Evolutionary conservation across 345 rosid genomes (phyloP), one percentile per base, ranked within the genome.

Genomic region (Microcos paniculata): DNA sequence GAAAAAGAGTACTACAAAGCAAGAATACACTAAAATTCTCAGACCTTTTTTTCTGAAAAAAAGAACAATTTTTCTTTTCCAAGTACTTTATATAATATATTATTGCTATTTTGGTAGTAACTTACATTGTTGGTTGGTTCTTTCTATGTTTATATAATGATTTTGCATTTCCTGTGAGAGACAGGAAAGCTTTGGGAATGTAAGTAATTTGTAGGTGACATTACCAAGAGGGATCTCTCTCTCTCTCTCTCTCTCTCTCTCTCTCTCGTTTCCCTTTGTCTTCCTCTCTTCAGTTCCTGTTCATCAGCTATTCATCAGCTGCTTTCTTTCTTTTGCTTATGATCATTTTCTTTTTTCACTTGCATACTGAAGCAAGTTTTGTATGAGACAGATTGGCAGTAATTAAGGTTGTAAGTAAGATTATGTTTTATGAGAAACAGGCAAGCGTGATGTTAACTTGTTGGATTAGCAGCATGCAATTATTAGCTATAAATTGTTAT

Each of bases 121-220:
- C 58, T 62, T 48, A 43, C 43, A 21, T 26, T 59, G 76, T 28
- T 74, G 68, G 71, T 28, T n/a, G n/a, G n/a, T 69, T 69, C 55
- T 79, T 63, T 51, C 63, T 45, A 42, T 81, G 74, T 59, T 74
- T 28, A 28, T 57, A 75, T 73, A 70, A 78, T 78, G 59, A 62
- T 72, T 77, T 78, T 78, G 74, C 72, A 46, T 62, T 76, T 72
- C 24, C 71, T 70, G 79, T 43, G 66, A 78, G 71, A 69, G 77
- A 59, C 74, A 78, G 62, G 63, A 51, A 76, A 49, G 72, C 87
- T 23, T 82, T 80, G 86, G 86, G 74, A 87, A 84, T 80, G 84
- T 76, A 80, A 85, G 83, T 49, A 65, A 42, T 62, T 61, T 79
- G 75, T 64, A 49, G 74, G 77, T 80, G 80, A 72, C 73, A 57